Conservation (phyloP, 768 basidiomycete species). For the Rhodotorula kratochvilovae region DNA sequence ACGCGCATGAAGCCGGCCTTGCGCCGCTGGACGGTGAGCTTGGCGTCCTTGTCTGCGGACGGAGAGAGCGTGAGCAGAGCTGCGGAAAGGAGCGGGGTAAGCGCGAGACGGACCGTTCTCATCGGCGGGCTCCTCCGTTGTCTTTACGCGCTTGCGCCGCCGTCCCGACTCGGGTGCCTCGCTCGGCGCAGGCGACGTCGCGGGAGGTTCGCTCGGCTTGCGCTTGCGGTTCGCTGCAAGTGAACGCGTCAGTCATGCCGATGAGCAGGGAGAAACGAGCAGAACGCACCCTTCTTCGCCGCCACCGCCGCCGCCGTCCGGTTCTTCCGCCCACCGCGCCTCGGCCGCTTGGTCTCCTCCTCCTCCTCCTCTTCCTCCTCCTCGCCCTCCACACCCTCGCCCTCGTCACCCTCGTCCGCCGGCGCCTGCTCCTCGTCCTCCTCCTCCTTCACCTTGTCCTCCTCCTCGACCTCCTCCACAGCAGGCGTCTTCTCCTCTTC, state of each 20-base stretch:
- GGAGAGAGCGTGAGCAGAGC: too few species aligned
- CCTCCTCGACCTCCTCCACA: not conserved
- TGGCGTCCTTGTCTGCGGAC: slow-evolving; percentile 9
- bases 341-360: not conserved
- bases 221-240: slow-evolving; percentile 7
- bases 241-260: not conserved
- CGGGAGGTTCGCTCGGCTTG: slow-evolving; percentile 8
- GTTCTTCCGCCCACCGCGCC: not conserved
- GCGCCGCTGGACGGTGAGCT: not conserved
- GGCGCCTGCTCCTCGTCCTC: not conserved
- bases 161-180: not conserved
- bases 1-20: slow-evolving; percentile 18
- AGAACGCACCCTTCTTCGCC: not conserved
- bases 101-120: slow-evolving; percentile 1
- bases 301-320: slow-evolving; percentile 1
- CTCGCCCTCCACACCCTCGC: not conserved
- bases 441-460: not conserved
- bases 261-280: too few species aligned
- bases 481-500: not conserved
- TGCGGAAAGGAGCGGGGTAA: not conserved
- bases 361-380: not conserved
- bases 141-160: slow-evolving; percentile 3
- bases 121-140: not conserved
- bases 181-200: not conserved
- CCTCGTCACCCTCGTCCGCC: not conserved